Evolutionary conservation across 306 rosid genomes (phyloP), one percentile per base, ranked within the genome.

Genomic region (Prunus dulcis): DNA sequence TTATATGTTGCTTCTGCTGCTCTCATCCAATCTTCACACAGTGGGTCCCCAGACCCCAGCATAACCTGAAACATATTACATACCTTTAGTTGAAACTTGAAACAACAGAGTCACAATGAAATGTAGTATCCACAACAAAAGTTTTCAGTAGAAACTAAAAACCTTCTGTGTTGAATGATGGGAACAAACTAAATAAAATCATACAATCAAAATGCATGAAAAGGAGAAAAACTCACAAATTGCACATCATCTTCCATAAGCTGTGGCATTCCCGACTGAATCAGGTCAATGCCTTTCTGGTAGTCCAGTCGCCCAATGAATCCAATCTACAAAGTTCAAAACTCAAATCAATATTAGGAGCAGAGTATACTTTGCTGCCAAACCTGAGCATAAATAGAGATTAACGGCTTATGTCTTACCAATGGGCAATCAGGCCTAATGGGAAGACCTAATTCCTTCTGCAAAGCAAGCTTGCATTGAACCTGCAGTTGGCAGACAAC

Each of bases 211-310:
- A 49, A 50, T 1, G 17, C 47, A 60, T 51, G 23, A 58, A 74
- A 34, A 58, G 25, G 75, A 73, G 38, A 75, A 65, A 28, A 9
- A 88, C 98, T 91, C 85, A 91, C 98, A 64, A 93, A 91, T 76
- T 93, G 98, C 76, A 91, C 88, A 82, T 93, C 98, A 19, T 88
- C 93, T 78, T 82, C 72, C 91, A 93, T 76, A 62, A 93, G 78
- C 80, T 86, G 93, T 14, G 96, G 95, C 61, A 72, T 84, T 46
- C 90, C 90, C 64, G 23, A 41, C 74, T 78, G 87, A 80, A 93
- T 93, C 85, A 91, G 66, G 82, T 89, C 91, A 25, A 93, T 93
- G 63, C 98, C 98, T 80, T 93, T 93, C 86, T 93, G 98, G 89
- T 88, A 82, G 80, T 93, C 98, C 69, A 93, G 82, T 72, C 97